phyloP scores from a whole-genome alignment of 192 early-diverging fungal species.

The Gigaspora rosea region DNA sequence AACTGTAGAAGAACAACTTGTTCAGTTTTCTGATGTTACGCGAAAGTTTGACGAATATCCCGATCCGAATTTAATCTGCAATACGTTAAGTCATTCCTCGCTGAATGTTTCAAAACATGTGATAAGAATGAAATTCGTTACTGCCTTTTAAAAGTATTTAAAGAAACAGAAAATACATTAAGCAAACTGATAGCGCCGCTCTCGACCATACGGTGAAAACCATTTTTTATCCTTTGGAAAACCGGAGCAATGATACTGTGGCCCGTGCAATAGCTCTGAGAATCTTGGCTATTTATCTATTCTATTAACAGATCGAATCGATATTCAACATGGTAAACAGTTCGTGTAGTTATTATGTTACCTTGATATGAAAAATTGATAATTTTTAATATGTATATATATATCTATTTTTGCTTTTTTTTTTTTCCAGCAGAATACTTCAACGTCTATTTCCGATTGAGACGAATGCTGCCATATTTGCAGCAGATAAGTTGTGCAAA shows the following conservation, averaged over 20 bases:
- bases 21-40: conserved; percentile 1
- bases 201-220: conserved; percentile 5
- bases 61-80: background rate
- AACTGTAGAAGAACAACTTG: conserved; percentile 14
- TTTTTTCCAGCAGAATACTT: conserved; percentile 7
- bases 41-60: conserved; percentile 8
- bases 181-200: background rate
- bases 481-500: conserved; percentile 26
- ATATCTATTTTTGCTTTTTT: background rate
- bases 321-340: conserved; percentile 25
- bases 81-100: background rate
- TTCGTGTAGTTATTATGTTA: background rate
- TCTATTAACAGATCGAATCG: conserved; percentile 20
- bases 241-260: conserved; percentile 21
- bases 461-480: conserved; percentile 24
- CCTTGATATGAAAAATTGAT: background rate
- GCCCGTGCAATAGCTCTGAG: conserved; percentile 19
- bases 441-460: conserved; percentile 25
- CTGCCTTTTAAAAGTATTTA: conserved; percentile 18
- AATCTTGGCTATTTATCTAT: conserved; percentile 20
- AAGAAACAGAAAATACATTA: conserved; percentile 12
- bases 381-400: background rate
- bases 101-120: conserved; percentile 14
- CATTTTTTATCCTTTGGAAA: conserved; percentile 20
- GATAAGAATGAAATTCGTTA: conserved; percentile 15